Percentiles rank a stretch among this genome's conserved stretches.
These are phyloP conservation scores for Thuidium tamariscinum DNA, from an alignment of 225 moss, liverwort and hornwort species.

Conservation along the genomic window DNA sequence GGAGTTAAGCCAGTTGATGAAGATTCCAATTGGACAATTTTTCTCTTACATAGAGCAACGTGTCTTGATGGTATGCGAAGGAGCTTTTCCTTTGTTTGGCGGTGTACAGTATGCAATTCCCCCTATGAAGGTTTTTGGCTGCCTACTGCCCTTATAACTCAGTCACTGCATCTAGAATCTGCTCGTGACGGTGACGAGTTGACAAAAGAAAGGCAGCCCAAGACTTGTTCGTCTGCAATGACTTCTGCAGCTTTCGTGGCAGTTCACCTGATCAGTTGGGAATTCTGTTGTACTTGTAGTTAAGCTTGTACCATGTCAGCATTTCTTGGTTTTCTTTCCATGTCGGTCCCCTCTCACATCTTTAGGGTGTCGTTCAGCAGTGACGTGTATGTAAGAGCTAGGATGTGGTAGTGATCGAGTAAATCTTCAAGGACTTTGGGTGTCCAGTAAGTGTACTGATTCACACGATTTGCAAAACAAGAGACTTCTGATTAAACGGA, in stretches of 20 bases:
- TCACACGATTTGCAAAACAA: background rate
- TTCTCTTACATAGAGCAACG: background rate
- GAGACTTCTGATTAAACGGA: background rate
- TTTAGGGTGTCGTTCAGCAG: background rate
- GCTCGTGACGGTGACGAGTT: background rate
- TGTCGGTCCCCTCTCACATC: background rate
- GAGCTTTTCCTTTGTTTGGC: background rate
- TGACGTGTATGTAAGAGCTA: background rate
- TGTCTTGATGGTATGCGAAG: background rate
- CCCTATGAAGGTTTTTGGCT: background rate
- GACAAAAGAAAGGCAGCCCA: background rate
- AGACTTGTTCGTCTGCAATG: background rate
- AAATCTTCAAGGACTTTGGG: background rate
- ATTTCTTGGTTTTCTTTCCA: background rate
- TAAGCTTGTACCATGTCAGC: background rate
- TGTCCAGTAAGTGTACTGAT: background rate
- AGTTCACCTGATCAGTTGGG: background rate
- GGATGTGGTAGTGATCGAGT: background rate
- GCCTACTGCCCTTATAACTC: background rate
- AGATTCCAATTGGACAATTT: background rate
- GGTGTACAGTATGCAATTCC: slow-evolving; percentile 3
- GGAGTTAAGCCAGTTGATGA: background rate
- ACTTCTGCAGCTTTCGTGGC: background rate
- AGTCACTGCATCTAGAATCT: background rate
- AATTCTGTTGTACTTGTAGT: slow-evolving; percentile 6